Percentiles rank a stretch among this genome's conserved stretches.
phyloP scores from a whole-genome alignment of 768 basidiomycete species.

The Termitomyces sp. region DNA sequence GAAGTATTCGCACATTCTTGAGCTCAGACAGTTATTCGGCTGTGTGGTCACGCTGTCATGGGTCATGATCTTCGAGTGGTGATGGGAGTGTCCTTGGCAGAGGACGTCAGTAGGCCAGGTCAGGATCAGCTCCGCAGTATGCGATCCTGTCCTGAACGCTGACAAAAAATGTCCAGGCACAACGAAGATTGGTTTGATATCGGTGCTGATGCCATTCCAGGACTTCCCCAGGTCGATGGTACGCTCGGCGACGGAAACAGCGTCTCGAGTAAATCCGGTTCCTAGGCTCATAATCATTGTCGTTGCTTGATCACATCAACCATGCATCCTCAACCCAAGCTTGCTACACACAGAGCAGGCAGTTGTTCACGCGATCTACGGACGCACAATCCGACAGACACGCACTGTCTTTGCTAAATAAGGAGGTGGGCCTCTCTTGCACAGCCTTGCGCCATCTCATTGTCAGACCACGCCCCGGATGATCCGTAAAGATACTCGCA shows the following conservation, averaged over 20 bases:
- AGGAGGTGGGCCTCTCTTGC: neutral
- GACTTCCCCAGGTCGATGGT: neutral
- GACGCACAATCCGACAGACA: constrained; percentile 5
- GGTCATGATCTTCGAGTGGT: neutral
- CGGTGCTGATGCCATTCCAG: neutral
- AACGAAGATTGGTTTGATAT: neutral
- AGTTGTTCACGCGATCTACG: neutral
- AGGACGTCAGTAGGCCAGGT: neutral
- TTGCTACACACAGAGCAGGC: neutral
- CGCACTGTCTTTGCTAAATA: constrained; percentile 1
- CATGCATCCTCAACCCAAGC: neutral
- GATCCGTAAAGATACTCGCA: constrained; percentile 5
- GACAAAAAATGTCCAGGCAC: neutral
- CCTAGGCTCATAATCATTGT: neutral
- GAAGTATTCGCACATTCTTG: no score
- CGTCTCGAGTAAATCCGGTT: neutral
- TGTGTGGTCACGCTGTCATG: no score
- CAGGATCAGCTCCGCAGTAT: neutral
- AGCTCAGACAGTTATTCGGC: no score
- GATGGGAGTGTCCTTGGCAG: neutral
- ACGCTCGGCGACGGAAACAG: neutral
- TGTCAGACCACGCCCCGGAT: constrained; percentile 1
- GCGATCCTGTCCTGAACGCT: neutral
- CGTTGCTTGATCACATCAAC: no score
- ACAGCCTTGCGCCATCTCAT: constrained; percentile 13